These are phyloP conservation scores for Aspergillus sojae DNA, from an alignment of 2,329 filamentous ascomycete genomes.

Conservation along the genomic window DNA sequence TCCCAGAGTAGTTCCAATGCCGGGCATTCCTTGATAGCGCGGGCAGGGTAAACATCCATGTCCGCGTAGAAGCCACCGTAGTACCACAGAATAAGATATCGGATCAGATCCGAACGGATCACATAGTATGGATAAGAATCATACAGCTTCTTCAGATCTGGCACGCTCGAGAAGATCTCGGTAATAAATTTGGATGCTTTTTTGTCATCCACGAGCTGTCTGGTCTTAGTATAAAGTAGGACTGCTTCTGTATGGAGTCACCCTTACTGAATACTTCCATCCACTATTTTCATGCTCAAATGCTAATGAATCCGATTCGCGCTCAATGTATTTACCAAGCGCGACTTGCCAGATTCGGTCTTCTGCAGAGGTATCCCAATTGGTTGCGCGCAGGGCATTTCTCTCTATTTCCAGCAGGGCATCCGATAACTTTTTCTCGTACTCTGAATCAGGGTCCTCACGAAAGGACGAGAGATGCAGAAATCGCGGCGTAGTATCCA, in stretches of 20 bases:
- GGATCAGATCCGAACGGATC: conserved; percentile 53
- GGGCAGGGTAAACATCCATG: conserved; percentile 33
- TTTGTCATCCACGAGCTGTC: conserved; percentile 30
- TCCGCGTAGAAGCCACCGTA: conserved; percentile 41
- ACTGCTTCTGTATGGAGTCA: background rate
- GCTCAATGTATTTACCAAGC: conserved; percentile 19
- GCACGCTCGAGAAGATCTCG: conserved; percentile 28
- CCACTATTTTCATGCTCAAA: conserved; percentile 31
- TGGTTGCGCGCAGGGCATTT: conserved; percentile 12
- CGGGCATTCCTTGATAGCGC: conserved; percentile 32
- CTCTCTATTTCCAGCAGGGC: conserved; percentile 30
- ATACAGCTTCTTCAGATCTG: conserved; percentile 31
- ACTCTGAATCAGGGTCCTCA: conserved; percentile 29
- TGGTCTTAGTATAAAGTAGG: background rate
- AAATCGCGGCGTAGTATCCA: conserved; percentile 27
- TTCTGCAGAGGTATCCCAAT: conserved; percentile 11
- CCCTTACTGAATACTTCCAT: conserved; percentile 32
- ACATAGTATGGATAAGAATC: conserved; percentile 48
- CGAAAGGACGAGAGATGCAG: conserved; percentile 34
- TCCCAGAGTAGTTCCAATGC: conserved; percentile 25
- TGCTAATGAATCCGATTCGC: conserved; percentile 28
- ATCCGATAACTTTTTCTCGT: conserved; percentile 26
- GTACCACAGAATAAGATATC: conserved; percentile 41
- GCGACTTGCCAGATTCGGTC: conserved; percentile 38
- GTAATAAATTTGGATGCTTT: conserved; percentile 32